phyloP scores from a whole-genome alignment of 768 basidiomycete genomes.

The Kwoniella sp. region DNA sequence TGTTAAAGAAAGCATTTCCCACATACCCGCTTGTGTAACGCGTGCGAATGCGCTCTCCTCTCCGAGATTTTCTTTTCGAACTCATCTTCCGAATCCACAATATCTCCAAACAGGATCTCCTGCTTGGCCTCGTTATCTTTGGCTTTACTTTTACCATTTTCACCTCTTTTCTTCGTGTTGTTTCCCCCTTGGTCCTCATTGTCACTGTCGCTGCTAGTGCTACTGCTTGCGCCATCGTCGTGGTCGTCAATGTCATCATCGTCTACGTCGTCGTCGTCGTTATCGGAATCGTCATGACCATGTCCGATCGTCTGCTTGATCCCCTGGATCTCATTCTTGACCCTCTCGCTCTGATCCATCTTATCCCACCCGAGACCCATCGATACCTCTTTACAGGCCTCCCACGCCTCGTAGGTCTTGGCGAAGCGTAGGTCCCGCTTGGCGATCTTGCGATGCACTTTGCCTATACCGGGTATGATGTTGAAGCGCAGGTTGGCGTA shows the following conservation, averaged over 20 bases:
- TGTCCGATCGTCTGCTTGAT: slow-evolving; percentile 1
- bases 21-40: slow-evolving; percentile 56
- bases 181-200: slow-evolving; percentile 6
- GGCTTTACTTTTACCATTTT: neutral
- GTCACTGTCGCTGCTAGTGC: neutral
- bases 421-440: slow-evolving; percentile 48
- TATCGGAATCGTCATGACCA: neutral
- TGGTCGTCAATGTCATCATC: slow-evolving; percentile 26
- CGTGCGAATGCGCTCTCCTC: slow-evolving; percentile 44
- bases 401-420: slow-evolving; percentile 55
- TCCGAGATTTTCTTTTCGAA: slow-evolving; percentile 23
- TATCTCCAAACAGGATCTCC: slow-evolving; percentile 7
- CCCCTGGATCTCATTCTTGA: slow-evolving; percentile 10
- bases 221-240: slow-evolving; percentile 19
- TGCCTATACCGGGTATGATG: slow-evolving; percentile 44
- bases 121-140: neutral
- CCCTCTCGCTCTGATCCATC: slow-evolving; percentile 20
- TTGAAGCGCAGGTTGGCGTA: slow-evolving; percentile 35
- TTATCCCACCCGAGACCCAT: slow-evolving; percentile 24
- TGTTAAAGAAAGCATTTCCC: neutral
- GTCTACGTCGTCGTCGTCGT: slow-evolving; percentile 4
- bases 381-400: slow-evolving; percentile 30
- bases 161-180: neutral
- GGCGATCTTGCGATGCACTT: slow-evolving; percentile 45
- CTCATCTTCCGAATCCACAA: slow-evolving; percentile 22